Conservation (phyloP, 768 basidiomycete species). For the Leccinum imitatum region DNA sequence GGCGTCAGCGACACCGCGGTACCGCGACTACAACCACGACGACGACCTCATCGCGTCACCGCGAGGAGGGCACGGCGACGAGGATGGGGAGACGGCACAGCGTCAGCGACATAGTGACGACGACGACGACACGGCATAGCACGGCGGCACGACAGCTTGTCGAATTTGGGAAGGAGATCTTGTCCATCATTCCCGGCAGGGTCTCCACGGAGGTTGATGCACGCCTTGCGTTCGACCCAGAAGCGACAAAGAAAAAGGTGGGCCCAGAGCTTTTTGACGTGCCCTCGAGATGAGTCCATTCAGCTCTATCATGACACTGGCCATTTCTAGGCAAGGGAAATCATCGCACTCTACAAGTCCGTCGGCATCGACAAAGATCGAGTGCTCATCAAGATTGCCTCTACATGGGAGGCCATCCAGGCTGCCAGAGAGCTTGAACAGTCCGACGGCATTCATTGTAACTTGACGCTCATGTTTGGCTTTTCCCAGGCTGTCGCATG, state of each 20-base stretch:
- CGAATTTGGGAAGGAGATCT: slow-evolving; percentile 93
- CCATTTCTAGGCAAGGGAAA: slow-evolving; percentile 56
- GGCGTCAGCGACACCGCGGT: no score
- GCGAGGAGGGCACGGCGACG: no score
- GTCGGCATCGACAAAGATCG: slow-evolving; percentile 88
- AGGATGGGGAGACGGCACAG: no score
- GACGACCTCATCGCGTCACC: no score
- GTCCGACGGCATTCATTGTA: slow-evolving; percentile 92
- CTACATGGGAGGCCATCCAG: slow-evolving; percentile 98
- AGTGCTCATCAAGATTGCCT: slow-evolving; percentile 96
- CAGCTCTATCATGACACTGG: background rate
- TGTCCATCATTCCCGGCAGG: slow-evolving; percentile 90
- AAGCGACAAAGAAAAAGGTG: slow-evolving; percentile 82
- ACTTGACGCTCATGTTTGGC: slow-evolving; percentile 95
- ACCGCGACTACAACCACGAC: no score
- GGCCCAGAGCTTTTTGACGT: background rate
- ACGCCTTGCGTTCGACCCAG: slow-evolving; percentile 90
- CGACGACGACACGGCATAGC: no score
- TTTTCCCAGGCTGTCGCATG: slow-evolving; percentile 97
- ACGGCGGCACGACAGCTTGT: slow-evolving; percentile 43
- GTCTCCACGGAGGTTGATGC: slow-evolving; percentile 99
- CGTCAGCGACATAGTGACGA: no score
- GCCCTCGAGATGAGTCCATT: background rate
- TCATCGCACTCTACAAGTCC: slow-evolving; percentile 90
- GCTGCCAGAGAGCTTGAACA: slow-evolving; percentile 91